A percentile compares a stretch with the other conserved stretches of the same genome.
Conservation (phyloP, 371 early-diverging fungal genomes). For the Smittium culicis region DNA sequence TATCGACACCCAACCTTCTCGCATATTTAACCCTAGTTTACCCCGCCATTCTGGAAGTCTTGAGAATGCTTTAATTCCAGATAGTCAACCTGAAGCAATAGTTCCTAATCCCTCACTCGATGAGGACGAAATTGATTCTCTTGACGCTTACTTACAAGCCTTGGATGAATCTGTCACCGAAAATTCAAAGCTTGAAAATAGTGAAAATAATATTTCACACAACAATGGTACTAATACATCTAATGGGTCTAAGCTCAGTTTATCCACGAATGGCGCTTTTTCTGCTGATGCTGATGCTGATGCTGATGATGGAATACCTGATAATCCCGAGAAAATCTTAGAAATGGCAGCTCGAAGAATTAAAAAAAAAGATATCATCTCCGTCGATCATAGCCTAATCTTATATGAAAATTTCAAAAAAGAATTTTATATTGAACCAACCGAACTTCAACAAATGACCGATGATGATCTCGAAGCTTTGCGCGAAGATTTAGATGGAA, state of each 20-base stretch:
- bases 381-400: constrained; percentile 75
- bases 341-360: constrained; percentile 58
- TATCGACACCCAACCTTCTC: too few species aligned
- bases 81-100: too few species aligned
- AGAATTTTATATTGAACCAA: constrained; percentile 92
- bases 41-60: too few species aligned
- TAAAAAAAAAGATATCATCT: constrained; percentile 83
- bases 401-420: constrained; percentile 84
- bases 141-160: constrained; percentile 39
- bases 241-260: constrained; percentile 56
- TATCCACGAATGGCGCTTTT: constrained; percentile 37
- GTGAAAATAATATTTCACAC: constrained; percentile 37
- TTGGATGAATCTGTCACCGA: constrained; percentile 26
- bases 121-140: constrained; percentile 20
- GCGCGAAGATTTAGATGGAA: constrained; percentile 78
- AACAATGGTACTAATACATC: too few species aligned
- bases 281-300: constrained; percentile 10
- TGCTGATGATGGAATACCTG: constrained; percentile 13
- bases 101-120: too few species aligned
- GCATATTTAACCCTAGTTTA: too few species aligned
- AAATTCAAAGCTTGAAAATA: constrained; percentile 32
- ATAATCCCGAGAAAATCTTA: constrained; percentile 21
- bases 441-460: constrained; percentile 69
- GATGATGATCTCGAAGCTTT: constrained; percentile 68
- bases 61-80: too few species aligned